phyloP scores from a whole-genome alignment of 805 yeast genomes.

The Cyberlindnera subsufficiens region DNA sequence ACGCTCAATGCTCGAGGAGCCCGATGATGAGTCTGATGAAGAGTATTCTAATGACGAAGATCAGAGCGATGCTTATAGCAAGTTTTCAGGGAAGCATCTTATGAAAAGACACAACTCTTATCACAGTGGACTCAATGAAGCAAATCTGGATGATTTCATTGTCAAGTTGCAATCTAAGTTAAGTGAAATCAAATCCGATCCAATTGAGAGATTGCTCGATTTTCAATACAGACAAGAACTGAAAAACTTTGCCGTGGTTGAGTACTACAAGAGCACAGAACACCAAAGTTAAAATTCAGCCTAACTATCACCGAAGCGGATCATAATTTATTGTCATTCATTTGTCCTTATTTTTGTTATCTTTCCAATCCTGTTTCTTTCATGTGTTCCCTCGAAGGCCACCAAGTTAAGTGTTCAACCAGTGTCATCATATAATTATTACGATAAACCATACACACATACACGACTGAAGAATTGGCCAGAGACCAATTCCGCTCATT shows the following conservation, averaged over 20 bases:
- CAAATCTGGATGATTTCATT: neutral
- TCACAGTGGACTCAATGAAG: neutral
- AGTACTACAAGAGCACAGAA: constrained; percentile 3
- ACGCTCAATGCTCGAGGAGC: neutral
- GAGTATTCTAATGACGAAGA: neutral
- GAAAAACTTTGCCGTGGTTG: constrained; percentile 11
- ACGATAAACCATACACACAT: too few relatives aligned
- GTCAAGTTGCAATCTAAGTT: neutral
- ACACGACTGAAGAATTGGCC: too few relatives aligned
- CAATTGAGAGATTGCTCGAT: constrained; percentile 11
- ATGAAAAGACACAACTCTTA: constrained; percentile 15
- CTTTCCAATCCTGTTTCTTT: too few relatives aligned
- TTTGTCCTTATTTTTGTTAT: too few relatives aligned
- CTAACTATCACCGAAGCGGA: too few relatives aligned
- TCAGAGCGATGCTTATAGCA: too few relatives aligned
- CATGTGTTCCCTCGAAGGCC: too few relatives aligned
- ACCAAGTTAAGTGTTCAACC: too few relatives aligned
- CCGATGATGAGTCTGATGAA: neutral
- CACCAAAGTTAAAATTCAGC: neutral
- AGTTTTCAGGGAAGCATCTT: neutral
- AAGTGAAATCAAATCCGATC: constrained; percentile 5
- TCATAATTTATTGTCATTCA: too few relatives aligned
- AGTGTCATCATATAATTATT: too few relatives aligned
- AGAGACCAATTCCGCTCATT: too few relatives aligned
- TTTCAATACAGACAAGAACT: constrained; percentile 12